phyloP scores from a whole-genome alignment of 2,329 filamentous ascomycete genomes.

The Fusarium sp. region DNA sequence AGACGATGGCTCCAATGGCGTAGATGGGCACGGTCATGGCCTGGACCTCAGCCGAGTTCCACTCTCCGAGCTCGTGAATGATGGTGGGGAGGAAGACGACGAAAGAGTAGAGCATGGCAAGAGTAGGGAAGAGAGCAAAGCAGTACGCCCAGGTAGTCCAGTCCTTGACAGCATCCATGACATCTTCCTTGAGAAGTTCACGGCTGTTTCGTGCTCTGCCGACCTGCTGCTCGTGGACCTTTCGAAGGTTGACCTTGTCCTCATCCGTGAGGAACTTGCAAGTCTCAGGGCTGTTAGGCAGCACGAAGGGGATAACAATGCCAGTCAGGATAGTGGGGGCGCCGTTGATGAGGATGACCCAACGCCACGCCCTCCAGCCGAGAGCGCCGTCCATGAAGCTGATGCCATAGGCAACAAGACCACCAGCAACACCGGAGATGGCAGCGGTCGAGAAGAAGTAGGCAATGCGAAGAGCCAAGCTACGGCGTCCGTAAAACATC shows the following conservation, averaged over 20 bases:
- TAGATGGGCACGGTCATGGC: slow-evolving; percentile 80
- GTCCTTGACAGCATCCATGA: slow-evolving; percentile 58
- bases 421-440: slow-evolving; percentile 75
- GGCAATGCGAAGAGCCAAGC: slow-evolving; percentile 74
- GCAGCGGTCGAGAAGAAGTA: slow-evolving; percentile 75
- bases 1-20: slow-evolving; percentile 73
- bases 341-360: slow-evolving; percentile 75
- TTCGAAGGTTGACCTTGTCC: slow-evolving; percentile 64
- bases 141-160: slow-evolving; percentile 77
- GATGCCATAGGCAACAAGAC: slow-evolving; percentile 76
- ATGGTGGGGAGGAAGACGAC: slow-evolving; percentile 80
- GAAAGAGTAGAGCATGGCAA: slow-evolving; percentile 79
- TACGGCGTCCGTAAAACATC: slow-evolving; percentile 74
- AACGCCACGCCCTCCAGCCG: slow-evolving; percentile 75
- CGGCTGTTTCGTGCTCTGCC: slow-evolving; percentile 41
- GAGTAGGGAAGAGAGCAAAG: slow-evolving; percentile 72
- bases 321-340: slow-evolving; percentile 64
- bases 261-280: slow-evolving; percentile 55
- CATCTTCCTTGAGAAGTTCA: slow-evolving; percentile 49
- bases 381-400: slow-evolving; percentile 73
- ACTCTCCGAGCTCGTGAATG: slow-evolving; percentile 73
- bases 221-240: slow-evolving; percentile 65
- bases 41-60: slow-evolving; percentile 72
- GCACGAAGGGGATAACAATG: slow-evolving; percentile 67
- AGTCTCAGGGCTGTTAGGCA: slow-evolving; percentile 73